Percentiles rank a stretch among this genome's conserved stretches.
These are phyloP conservation scores for Suillus lakei DNA, from an alignment of 768 basidiomycete genomes.

Conservation along the genomic window DNA sequence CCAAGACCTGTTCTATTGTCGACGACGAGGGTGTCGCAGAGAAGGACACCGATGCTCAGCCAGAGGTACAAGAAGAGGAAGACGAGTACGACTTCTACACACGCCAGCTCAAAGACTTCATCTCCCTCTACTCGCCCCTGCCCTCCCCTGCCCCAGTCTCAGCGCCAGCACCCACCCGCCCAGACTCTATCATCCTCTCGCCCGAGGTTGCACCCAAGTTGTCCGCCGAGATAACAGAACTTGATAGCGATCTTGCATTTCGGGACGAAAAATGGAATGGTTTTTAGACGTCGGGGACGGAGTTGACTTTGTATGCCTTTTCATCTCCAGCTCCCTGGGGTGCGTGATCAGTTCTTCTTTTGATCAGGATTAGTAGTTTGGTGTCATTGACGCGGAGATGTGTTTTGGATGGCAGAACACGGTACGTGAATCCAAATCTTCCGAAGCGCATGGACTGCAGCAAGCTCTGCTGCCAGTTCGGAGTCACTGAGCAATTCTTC, in stretches of 20 bases:
- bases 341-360: slow-evolving; percentile 74
- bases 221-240: slow-evolving; percentile 66
- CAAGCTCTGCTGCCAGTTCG: neutral
- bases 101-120: slow-evolving; percentile 56
- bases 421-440: slow-evolving; percentile 38
- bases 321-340: slow-evolving; percentile 58
- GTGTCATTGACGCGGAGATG: slow-evolving; percentile 40
- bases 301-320: slow-evolving; percentile 22
- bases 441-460: slow-evolving; percentile 33
- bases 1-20: slow-evolving; percentile 39
- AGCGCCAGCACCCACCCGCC: slow-evolving; percentile 36
- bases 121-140: slow-evolving; percentile 48
- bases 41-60: slow-evolving; percentile 7
- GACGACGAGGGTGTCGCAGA: slow-evolving; percentile 22
- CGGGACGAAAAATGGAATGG: slow-evolving; percentile 67
- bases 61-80: slow-evolving; percentile 45
- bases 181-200: slow-evolving; percentile 41
- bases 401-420: slow-evolving; percentile 32
- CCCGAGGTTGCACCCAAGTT: slow-evolving; percentile 9
- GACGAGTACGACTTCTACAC: slow-evolving; percentile 64
- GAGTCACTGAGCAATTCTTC: no score
- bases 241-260: slow-evolving; percentile 91
- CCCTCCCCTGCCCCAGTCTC: slow-evolving; percentile 33
- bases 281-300: slow-evolving; percentile 32
- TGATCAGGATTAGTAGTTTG: slow-evolving; percentile 59